Evolutionary conservation across 2,329 filamentous ascomycete genomes (phyloP).

Genomic region (Teratosphaeria zuluensis): DNA sequence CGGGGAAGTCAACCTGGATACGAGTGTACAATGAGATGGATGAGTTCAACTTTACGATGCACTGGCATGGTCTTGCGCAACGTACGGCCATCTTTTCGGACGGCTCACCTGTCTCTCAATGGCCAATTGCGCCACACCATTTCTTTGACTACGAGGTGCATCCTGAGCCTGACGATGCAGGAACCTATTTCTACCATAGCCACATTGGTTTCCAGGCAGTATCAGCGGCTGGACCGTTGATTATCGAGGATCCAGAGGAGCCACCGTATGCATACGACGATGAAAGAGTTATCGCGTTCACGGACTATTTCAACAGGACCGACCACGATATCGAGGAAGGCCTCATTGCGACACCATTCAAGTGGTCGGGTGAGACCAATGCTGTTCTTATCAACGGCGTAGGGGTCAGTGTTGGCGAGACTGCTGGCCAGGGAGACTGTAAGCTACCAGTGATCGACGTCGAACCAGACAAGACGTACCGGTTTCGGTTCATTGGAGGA

Average conservation of each 20-base stretch:
- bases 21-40: slow-evolving; percentile 50
- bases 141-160: slow-evolving; percentile 61
- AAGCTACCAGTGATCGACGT: slow-evolving; percentile 43
- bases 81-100: slow-evolving; percentile 54
- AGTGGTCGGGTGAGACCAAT: slow-evolving; percentile 50
- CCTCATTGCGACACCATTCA: slow-evolving; percentile 40
- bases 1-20: slow-evolving; percentile 44
- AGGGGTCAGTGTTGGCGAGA: slow-evolving; percentile 10
- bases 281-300: slow-evolving; percentile 46
- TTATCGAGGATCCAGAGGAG: slow-evolving; percentile 42
- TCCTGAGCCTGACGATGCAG: slow-evolving; percentile 43
- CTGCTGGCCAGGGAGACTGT: slow-evolving; percentile 12
- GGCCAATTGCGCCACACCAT: slow-evolving; percentile 52
- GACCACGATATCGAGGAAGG: slow-evolving; percentile 44
- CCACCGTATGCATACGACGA: slow-evolving; percentile 53
- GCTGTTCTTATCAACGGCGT: slow-evolving; percentile 34
- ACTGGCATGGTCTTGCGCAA: slow-evolving; percentile 59
- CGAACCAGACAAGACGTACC: slow-evolving; percentile 51
- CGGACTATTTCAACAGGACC: slow-evolving; percentile 48
- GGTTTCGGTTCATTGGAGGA: slow-evolving; percentile 50
- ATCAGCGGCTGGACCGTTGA: slow-evolving; percentile 48
- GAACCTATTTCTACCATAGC: slow-evolving; percentile 60
- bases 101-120: slow-evolving; percentile 54
- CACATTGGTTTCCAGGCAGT: slow-evolving; percentile 55
- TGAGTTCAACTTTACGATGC: slow-evolving; percentile 48